A percentile compares a stretch with the other conserved stretches of the same genome.
These are phyloP conservation scores for Arabidopsis suecica DNA, from an alignment of 345 rosid species.

Conservation along the genomic window DNA sequence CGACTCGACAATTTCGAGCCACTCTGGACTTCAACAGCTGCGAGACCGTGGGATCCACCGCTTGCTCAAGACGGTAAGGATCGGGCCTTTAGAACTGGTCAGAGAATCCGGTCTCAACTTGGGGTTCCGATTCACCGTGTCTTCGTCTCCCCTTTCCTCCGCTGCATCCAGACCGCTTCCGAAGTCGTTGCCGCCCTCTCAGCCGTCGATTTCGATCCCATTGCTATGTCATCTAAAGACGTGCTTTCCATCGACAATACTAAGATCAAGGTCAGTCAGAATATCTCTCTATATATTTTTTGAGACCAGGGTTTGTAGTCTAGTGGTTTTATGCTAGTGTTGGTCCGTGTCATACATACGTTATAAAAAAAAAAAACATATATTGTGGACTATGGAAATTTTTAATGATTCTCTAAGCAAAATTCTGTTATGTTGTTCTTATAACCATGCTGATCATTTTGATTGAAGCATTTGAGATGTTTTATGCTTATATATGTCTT, in stretches of 20 bases:
- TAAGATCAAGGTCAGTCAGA: conserved; percentile 62
- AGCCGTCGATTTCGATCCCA: conserved; percentile 41
- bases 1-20: conserved; percentile 64
- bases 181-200: conserved; percentile 59
- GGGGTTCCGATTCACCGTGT: conserved; percentile 74
- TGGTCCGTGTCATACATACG: neutral
- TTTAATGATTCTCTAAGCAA: neutral
- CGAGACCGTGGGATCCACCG: conserved; percentile 86
- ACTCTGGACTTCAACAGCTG: conserved; percentile 57
- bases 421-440: neutral
- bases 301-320: neutral
- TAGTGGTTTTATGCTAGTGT: conserved; percentile 7
- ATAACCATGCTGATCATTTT: neutral
- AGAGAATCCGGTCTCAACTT: conserved; percentile 47
- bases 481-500: neutral
- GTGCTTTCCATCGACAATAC: conserved; percentile 46
- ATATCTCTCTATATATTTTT: neutral
- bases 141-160: conserved; percentile 83
- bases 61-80: conserved; percentile 51
- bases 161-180: conserved; percentile 79
- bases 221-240: conserved; percentile 40
- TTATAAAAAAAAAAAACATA: neutral
- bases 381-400: neutral
- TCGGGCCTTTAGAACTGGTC: conserved; percentile 63
- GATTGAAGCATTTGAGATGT: neutral